phyloP scores from a whole-genome alignment of 2,329 filamentous ascomycete genomes.

The Chaetomium globosum region DNA sequence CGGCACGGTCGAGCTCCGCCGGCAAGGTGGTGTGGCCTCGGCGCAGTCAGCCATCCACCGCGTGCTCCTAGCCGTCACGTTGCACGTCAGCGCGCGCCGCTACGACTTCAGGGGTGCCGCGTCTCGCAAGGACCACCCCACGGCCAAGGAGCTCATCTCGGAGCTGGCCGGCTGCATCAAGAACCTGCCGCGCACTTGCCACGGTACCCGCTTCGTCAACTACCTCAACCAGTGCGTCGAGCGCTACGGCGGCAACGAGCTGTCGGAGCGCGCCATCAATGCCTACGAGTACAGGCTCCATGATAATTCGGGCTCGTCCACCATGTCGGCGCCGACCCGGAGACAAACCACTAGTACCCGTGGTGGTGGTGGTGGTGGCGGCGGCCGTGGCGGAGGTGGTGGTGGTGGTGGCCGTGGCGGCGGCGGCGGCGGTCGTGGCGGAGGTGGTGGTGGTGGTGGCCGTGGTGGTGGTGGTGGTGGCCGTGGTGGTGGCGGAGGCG shows the following conservation, averaged over 20 bases:
- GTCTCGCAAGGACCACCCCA: not conserved
- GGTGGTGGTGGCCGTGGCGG: not conserved
- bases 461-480: not conserved
- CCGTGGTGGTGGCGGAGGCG: not conserved
- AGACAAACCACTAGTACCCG: not conserved
- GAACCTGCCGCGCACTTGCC: not conserved
- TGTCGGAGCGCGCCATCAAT: not conserved
- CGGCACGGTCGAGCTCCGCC: slow-evolving; percentile 13
- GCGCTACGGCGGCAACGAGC: not conserved
- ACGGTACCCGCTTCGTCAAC: not conserved
- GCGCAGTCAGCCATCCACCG: slow-evolving; percentile 7
- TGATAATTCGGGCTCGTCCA: not conserved
- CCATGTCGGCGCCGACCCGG: not conserved
- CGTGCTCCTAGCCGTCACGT: slow-evolving; percentile 5
- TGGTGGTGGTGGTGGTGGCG: not conserved
- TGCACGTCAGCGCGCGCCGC: slow-evolving; percentile 4
- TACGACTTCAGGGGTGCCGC: not conserved
- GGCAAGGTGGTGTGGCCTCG: slow-evolving; percentile 16
- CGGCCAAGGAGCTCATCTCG: not conserved
- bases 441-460: not conserved
- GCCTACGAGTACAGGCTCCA: not conserved
- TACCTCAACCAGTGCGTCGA: not conserved
- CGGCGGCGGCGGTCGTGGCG: not conserved
- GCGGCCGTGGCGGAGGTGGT: not conserved
- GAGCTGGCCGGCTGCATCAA: not conserved